Percentiles rank a stretch among this genome's conserved stretches.
These are phyloP conservation scores for Plectosphaerella cucumerina DNA, from an alignment of 2,329 filamentous ascomycete genomes.

Conservation along the genomic window DNA sequence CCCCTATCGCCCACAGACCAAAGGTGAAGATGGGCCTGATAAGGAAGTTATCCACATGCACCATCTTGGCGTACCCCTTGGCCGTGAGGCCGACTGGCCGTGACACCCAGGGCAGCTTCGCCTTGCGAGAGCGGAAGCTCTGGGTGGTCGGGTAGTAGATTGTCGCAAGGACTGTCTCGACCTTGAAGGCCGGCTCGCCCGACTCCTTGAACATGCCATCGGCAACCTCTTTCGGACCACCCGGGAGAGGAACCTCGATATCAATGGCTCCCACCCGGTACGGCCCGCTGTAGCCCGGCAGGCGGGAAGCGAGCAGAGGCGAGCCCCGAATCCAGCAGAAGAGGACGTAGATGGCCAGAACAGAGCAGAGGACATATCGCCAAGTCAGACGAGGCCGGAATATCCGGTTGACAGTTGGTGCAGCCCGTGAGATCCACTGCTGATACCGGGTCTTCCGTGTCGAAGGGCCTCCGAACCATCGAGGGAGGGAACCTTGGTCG, in stretches of 20 bases:
- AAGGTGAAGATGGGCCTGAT: constrained; percentile 37
- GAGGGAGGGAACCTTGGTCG: not conserved
- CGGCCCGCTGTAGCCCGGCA: constrained; percentile 39
- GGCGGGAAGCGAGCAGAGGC: constrained; percentile 37
- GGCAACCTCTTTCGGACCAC: constrained; percentile 21
- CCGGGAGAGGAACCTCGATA: constrained; percentile 36
- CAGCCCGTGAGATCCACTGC: not conserved
- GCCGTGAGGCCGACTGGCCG: constrained; percentile 38
- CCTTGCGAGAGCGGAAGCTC: constrained; percentile 16
- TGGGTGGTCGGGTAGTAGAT: constrained; percentile 42
- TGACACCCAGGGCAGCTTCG: constrained; percentile 40
- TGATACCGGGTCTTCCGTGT: not conserved
- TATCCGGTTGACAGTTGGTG: not conserved
- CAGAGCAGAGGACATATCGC: constrained; percentile 26
- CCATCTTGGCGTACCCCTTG: constrained; percentile 41
- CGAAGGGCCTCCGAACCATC: not conserved
- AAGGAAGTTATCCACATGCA: constrained; percentile 37
- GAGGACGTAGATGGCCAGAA: constrained; percentile 27
- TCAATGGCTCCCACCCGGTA: constrained; percentile 43
- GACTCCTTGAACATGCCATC: constrained; percentile 27
- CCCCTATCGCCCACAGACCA: constrained; percentile 35
- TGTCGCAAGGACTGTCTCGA: constrained; percentile 44
- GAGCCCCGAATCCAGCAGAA: constrained; percentile 33
- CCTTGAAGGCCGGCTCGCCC: constrained; percentile 35
- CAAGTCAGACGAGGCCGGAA: constrained; percentile 27